Evolutionary conservation across 2,329 filamentous ascomycete species (phyloP), one percentile per base, ranked within the genome.

Genomic region (Ophioceras dolichostomum): DNA sequence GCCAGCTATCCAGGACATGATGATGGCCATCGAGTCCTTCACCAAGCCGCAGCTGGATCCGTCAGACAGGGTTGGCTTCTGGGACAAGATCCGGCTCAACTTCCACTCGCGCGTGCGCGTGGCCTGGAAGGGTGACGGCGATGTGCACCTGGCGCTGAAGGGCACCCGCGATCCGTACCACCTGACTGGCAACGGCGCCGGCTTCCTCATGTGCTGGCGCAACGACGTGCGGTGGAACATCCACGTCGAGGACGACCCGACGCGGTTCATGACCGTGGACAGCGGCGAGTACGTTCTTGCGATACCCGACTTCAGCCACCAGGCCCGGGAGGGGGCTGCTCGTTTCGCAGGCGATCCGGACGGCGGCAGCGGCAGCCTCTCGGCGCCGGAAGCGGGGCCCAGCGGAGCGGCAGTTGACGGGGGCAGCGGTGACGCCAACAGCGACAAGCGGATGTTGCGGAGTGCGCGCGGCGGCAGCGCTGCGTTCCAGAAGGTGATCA

Each of bases 21-120:
- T 98, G 91, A 95, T 96, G 73, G 88, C 88, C 19, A 83, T 98
- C 43, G 91, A 98, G 59, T 89, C 84, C 3, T 96, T 98, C 55
- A 95, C 89, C 1, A 98, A 98, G 54, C 86, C 89, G 7, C 88
- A 89, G 44, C 69, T 95, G 20, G 93, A 98, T 55, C 82, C 84
- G 1, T 96, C 91, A 0, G 93, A 98, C 45, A 73, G 83, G 39
- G 86, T 94, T 33, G 91, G 91, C 3, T 98, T 98, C 63, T 98
- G 91, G 91, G 91, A 98, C 61, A 98, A 98, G 67, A 88, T 98
- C 36, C 73, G 91, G 38, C 70, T 98, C 27, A 88, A 81, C 49
- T 94, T 95, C 56, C 91, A 98, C 58, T 96, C 93, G 2, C 77
- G 86, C 16, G 76, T 96, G 41, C 81, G 80, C 37, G 76, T 94